A percentile compares a stretch with the other conserved stretches of the same genome.
Evolutionary conservation across 2,329 filamentous ascomycete genomes (phyloP).

Genomic region (Blumeriella jaapii): DNA sequence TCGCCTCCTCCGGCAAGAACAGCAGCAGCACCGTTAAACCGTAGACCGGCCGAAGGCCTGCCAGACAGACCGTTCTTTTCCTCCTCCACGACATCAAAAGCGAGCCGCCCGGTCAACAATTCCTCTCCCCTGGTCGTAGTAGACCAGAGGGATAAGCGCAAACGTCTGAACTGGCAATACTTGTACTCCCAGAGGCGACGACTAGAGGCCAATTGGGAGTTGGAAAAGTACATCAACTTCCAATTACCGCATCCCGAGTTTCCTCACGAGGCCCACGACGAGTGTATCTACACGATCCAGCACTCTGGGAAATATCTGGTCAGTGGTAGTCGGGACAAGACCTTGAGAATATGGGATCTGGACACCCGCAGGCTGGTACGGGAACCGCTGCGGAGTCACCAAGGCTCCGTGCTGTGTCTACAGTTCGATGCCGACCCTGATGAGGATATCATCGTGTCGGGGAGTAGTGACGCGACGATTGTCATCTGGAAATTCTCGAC

Average conservation of each 20-base stretch:
- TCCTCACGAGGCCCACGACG: slow-evolving; percentile 71
- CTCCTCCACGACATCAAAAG: slow-evolving; percentile 13
- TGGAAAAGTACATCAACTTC: slow-evolving; percentile 72
- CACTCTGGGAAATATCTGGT: slow-evolving; percentile 78
- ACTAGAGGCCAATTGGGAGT: slow-evolving; percentile 85
- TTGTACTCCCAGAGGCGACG: slow-evolving; percentile 78
- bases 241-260: slow-evolving; percentile 78
- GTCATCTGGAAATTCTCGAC: slow-evolving; percentile 93
- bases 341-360: slow-evolving; percentile 83
- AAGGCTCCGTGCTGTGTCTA: slow-evolving; percentile 80
- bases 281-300: slow-evolving; percentile 93
- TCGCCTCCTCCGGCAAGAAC: not conserved
- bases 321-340: slow-evolving; percentile 82
- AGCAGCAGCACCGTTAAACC: not conserved
- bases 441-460: slow-evolving; percentile 89
- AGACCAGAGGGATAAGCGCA: slow-evolving; percentile 37
- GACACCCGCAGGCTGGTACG: slow-evolving; percentile 66
- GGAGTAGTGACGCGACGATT: slow-evolving; percentile 83
- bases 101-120: slow-evolving; percentile 8
- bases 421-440: slow-evolving; percentile 85
- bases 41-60: not conserved
- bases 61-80: slow-evolving; percentile 5
- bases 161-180: slow-evolving; percentile 82
- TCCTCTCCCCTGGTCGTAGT: slow-evolving; percentile 32
- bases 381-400: slow-evolving; percentile 64